phyloP scores from a whole-genome alignment of 495 filamentous ascomycete genomes.

The Chaetomium tenue region DNA sequence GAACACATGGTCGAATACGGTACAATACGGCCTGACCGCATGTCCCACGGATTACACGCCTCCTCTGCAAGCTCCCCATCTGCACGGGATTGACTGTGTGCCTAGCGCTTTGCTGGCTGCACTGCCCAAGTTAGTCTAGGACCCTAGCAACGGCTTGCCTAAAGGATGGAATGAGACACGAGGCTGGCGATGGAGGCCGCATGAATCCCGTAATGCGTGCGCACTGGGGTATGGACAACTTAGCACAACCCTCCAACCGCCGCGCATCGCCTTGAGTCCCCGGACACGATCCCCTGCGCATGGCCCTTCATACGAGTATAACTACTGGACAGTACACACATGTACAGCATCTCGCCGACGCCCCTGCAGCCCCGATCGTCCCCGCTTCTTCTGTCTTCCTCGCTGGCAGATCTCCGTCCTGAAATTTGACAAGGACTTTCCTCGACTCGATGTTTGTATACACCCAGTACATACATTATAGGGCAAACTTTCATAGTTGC shows the following conservation, averaged over 20 bases:
- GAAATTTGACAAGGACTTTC: no score
- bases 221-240: no score
- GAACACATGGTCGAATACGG: conserved; percentile 1
- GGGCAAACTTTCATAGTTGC: no score
- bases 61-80: no score
- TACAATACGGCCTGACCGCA: not conserved
- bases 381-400: not conserved
- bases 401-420: no score
- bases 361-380: conserved; percentile 6
- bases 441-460: no score
- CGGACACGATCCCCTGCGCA: not conserved
- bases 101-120: no score
- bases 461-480: no score
- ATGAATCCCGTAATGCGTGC: not conserved
- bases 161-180: not conserved
- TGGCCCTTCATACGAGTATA: not conserved
- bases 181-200: not conserved
- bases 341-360: conserved; percentile 3
- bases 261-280: not conserved
- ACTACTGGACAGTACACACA: not conserved
- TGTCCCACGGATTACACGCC: not conserved
- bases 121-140: no score
- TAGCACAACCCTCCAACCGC: no score
- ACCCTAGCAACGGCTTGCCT: not conserved
- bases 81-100: no score